phyloP scores from a whole-genome alignment of 495 filamentous ascomycete species.

The Filosporella fistucella region DNA sequence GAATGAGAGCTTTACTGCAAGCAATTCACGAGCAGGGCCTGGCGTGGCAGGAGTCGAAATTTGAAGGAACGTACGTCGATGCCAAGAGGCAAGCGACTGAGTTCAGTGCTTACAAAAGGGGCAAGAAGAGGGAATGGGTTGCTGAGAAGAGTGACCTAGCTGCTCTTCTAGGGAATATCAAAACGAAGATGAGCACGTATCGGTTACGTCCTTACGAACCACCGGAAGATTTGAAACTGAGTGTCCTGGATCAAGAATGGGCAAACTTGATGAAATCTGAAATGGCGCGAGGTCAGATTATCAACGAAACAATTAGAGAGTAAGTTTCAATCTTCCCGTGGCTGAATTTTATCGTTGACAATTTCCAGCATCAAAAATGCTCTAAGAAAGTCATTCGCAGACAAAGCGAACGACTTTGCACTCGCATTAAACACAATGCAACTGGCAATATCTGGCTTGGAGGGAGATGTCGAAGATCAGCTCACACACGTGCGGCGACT shows the following conservation, averaged over 20 bases:
- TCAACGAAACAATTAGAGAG: constrained; percentile 97
- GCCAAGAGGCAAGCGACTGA: constrained; percentile 80
- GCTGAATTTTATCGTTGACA: constrained; percentile 1
- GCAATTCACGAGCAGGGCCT: constrained; percentile 68
- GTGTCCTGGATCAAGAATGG: constrained; percentile 82
- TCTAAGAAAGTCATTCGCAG: constrained; percentile 86
- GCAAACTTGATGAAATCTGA: constrained; percentile 70
- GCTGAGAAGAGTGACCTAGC: constrained; percentile 95
- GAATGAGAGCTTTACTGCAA: constrained; percentile 74
- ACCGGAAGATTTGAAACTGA: constrained; percentile 71
- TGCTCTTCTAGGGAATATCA: constrained; percentile 94
- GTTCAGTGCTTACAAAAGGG: constrained; percentile 84
- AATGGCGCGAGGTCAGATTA: constrained; percentile 80
- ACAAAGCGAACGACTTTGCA: constrained; percentile 97
- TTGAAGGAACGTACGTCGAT: constrained; percentile 89
- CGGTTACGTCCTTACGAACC: constrained; percentile 86
- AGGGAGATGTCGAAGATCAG: constrained; percentile 95
- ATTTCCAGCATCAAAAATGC: constrained; percentile 77
- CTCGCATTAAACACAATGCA: constrained; percentile 90
- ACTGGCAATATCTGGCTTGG: constrained; percentile 85
- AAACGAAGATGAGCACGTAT: constrained; percentile 95
- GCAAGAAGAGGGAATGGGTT: constrained; percentile 88
- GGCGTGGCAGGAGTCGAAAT: constrained; percentile 71
- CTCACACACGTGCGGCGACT: constrained; percentile 77
- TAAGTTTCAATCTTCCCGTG: constrained; percentile 30